These are phyloP conservation scores for Canavalia gladiata DNA, from an alignment of 306 rosid genomes.

Conservation along the genomic window DNA sequence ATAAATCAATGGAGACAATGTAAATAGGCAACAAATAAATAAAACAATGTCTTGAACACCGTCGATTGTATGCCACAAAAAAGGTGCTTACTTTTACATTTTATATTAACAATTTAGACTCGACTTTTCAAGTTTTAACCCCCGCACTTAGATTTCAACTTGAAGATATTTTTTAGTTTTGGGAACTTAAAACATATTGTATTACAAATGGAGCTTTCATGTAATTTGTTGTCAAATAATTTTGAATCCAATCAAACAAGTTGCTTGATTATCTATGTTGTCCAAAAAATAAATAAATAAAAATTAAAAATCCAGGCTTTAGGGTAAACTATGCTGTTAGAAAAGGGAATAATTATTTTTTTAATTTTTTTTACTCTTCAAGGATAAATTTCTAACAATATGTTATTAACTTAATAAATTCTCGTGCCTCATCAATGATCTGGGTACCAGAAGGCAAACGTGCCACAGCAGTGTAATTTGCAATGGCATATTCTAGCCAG, in stretches of 20 bases:
- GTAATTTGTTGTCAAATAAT: constrained; percentile 14
- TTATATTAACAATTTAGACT: not conserved
- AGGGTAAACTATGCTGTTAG: constrained; percentile 39
- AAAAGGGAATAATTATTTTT: constrained; percentile 7
- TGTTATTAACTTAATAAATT: constrained; percentile 39
- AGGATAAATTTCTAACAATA: constrained; percentile 38
- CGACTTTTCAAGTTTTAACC: too few species aligned
- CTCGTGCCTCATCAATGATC: constrained; percentile 43
- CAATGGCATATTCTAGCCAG: constrained; percentile 31
- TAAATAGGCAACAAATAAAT: too few species aligned
- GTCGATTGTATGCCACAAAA: not conserved
- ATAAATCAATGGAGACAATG: too few species aligned
- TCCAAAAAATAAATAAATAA: not conserved
- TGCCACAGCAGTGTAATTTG: constrained; percentile 14
- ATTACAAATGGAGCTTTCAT: constrained; percentile 1
- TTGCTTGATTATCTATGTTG: not conserved
- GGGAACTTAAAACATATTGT: not conserved
- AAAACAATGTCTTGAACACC: not conserved
- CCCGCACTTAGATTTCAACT: not conserved
- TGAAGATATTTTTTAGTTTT: not conserved
- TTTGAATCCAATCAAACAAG: not conserved
- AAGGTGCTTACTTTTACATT: not conserved
- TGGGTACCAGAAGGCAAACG: constrained; percentile 30
- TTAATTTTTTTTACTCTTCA: not conserved
- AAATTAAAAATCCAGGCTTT: not conserved